Conservation (phyloP, 768 basidiomycete genomes). For the Piloderma croceum region DNA sequence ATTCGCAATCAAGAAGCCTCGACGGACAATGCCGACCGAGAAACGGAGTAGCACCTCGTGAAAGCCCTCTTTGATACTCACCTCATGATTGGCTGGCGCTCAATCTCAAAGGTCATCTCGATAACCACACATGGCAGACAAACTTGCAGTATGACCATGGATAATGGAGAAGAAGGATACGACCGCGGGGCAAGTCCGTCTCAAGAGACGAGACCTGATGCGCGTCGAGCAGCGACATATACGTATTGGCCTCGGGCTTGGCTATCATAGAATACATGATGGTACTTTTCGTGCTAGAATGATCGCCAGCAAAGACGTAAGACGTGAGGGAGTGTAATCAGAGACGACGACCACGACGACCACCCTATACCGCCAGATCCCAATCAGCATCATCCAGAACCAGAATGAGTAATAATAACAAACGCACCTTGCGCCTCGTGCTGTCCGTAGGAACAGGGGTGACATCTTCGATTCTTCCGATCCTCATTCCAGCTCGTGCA, state of each 20-base stretch:
- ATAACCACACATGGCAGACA: too few species aligned
- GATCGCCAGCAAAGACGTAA: too few species aligned
- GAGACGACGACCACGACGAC: conserved; percentile 98
- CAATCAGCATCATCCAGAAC: background rate
- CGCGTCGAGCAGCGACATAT: conserved; percentile 84
- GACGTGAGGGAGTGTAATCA: conserved; percentile 34
- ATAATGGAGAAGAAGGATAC: conserved; percentile 26
- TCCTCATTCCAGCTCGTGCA: conserved; percentile 96
- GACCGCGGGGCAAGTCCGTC: conserved; percentile 77
- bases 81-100: too few species aligned
- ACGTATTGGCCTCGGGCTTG: conserved; percentile 35
- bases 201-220: conserved; percentile 55
- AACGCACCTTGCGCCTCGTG: conserved; percentile 87
- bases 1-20: conserved; percentile 25
- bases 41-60: too few species aligned
- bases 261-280: conserved; percentile 31
- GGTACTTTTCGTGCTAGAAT: too few species aligned
- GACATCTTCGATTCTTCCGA: conserved; percentile 97
- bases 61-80: too few species aligned
- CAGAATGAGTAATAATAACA: background rate
- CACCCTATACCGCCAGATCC: conserved; percentile 54
- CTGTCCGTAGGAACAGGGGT: conserved; percentile 97
- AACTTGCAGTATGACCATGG: too few species aligned
- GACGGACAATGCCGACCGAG: background rate
- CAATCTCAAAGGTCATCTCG: too few species aligned